Conservation (phyloP, 441 rosid genomes). For the Erodium trifolium region DNA sequence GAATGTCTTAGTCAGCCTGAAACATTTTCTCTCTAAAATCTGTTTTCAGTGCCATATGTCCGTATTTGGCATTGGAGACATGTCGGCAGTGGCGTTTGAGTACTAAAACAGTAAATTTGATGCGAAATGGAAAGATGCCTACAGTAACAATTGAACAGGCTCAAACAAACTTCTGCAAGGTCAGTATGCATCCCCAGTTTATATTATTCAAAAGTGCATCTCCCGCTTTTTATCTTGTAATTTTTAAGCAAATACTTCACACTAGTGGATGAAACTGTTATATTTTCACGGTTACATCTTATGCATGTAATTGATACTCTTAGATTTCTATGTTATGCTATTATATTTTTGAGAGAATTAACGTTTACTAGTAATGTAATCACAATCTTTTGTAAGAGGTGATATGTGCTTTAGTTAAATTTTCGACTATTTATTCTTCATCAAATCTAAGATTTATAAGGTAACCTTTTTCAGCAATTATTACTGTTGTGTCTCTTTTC, state of each 20-base stretch:
- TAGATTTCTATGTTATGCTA: no score
- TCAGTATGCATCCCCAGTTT: slow-evolving; percentile 23
- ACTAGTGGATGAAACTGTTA: not conserved
- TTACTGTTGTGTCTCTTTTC: not conserved
- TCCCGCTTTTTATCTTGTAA: not conserved
- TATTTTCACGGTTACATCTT: not conserved
- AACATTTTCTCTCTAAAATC: slow-evolving; percentile 18
- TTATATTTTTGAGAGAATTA: no score
- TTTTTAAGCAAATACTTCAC: not conserved
- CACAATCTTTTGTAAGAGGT: not conserved
- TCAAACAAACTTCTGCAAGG: slow-evolving; percentile 86
- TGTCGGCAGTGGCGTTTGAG: slow-evolving; percentile 99
- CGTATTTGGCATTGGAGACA: slow-evolving; percentile 92
- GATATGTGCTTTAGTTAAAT: not conserved
- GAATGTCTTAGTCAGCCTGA: slow-evolving; percentile 16
- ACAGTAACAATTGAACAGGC: slow-evolving; percentile 98
- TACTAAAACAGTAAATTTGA: slow-evolving; percentile 77
- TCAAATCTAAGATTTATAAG: no score
- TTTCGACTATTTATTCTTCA: no score
- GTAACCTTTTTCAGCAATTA: no score
- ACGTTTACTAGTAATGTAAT: not conserved
- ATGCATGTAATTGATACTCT: slow-evolving; percentile 1
- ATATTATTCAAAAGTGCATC: not conserved
- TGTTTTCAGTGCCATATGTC: slow-evolving; percentile 78
- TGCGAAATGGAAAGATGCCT: slow-evolving; percentile 96